A percentile compares a stretch with the other conserved stretches of the same genome.
These are phyloP conservation scores for Quercus glauca DNA, from an alignment of 306 rosid genomes.

Conservation along the genomic window DNA sequence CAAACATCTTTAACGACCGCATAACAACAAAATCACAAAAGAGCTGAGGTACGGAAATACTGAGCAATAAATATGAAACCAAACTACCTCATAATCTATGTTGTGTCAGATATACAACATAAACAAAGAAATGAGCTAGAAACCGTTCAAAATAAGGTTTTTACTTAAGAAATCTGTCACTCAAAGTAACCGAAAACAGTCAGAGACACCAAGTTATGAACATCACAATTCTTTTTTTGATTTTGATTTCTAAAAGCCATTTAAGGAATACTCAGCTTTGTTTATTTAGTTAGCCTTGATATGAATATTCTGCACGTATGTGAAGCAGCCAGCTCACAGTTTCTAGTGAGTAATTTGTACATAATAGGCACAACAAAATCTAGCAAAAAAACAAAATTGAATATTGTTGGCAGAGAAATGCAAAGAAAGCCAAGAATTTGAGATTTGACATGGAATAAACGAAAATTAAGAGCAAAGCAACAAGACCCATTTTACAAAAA, in stretches of 20 bases:
- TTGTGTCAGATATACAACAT: not conserved
- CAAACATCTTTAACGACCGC: not conserved
- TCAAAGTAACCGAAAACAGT: not conserved
- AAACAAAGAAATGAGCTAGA: not conserved
- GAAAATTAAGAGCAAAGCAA: no score
- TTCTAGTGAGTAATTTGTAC: no score
- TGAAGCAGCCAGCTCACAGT: not conserved
- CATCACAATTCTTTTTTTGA: not conserved
- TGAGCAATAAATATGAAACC: not conserved
- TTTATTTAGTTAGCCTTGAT: not conserved
- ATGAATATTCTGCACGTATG: not conserved
- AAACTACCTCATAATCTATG: not conserved
- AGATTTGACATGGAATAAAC: no score
- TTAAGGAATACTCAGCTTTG: not conserved
- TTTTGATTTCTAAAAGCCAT: not conserved
- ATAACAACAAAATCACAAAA: not conserved
- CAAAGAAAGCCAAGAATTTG: no score
- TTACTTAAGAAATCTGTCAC: not conserved
- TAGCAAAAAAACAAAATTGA: no score
- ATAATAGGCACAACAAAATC: no score
- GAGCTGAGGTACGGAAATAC: not conserved
- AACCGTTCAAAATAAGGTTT: not conserved
- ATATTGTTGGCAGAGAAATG: no score
- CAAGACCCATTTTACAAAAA: no score
- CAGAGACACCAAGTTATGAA: not conserved